These are phyloP conservation scores for Barnettozyma pratensis DNA, from an alignment of 805 yeast genomes.

Conservation along the genomic window DNA sequence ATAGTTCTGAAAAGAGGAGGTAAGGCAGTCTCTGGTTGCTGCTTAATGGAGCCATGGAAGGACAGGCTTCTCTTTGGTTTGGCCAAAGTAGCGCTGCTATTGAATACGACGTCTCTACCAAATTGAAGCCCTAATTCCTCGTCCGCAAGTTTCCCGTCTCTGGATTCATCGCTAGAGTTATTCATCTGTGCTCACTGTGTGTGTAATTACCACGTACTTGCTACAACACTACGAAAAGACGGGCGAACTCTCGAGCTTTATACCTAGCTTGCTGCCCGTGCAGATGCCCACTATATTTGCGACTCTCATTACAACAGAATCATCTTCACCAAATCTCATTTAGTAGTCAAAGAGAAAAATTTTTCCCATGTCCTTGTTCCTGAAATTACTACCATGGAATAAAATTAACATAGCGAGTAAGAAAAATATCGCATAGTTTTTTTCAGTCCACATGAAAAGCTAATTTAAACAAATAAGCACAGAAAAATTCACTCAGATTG, in stretches of 20 bases:
- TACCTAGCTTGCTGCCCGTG: too few relatives aligned
- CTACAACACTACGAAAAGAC: too few relatives aligned
- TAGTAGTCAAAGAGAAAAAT: neutral
- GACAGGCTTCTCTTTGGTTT: neutral
- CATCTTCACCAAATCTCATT: too few relatives aligned
- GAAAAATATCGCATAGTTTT: neutral
- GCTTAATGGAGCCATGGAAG: conserved; percentile 1
- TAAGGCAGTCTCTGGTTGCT: conserved; percentile 26
- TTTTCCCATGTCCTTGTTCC: neutral
- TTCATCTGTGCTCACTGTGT: too few relatives aligned
- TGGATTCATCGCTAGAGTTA: neutral
- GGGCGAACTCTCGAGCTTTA: too few relatives aligned
- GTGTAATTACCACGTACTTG: too few relatives aligned
- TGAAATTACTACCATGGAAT: neutral
- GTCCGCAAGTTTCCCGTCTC: neutral
- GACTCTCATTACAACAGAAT: too few relatives aligned
- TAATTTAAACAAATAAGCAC: too few relatives aligned
- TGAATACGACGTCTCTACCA: neutral
- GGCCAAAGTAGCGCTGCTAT: neutral
- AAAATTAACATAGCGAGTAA: neutral
- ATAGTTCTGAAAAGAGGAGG: conserved; percentile 36
- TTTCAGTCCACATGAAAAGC: neutral
- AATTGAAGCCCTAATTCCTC: neutral
- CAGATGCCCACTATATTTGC: too few relatives aligned
- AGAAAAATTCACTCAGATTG: neutral